Base-by-base conservation (phyloP, 768 basidiomycete species). In the Leucosporidium scottii region DNA sequence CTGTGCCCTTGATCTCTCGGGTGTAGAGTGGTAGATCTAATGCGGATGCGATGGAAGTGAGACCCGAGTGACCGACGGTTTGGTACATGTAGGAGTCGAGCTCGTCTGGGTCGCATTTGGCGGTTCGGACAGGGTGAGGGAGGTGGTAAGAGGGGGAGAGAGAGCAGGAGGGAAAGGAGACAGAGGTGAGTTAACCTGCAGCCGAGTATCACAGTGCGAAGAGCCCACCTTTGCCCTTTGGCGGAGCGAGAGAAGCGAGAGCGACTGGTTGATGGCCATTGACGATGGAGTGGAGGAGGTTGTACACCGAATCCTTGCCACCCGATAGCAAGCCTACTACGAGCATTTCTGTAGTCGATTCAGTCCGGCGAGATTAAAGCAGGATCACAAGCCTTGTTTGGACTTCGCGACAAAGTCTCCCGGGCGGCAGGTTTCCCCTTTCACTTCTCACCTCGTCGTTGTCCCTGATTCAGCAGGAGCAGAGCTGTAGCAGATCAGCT, bases 11-110 rank as follows among this genome's bases (percentile, higher is more conserved):
- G 68, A 99, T 98, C 36, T 90, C 81, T 65, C 84, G 83, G 34
- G 90, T 84, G 80, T 88, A 90, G 15, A 98, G 82, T 13, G 96
- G 96, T 2, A 94, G 85, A 21, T 85, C 87, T 64, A 98, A 81
- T 2, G 94, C 91, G 59, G 82, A 81, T 27, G 92, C 93, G 64
- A 98, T 87, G 60, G 88, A 82, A 59, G 90, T 86, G 66, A 98
- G 87, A 23, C 91, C 91, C 65, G 92, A 90, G 76, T 97, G 93
- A 1, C 93, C 96, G 31, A 99, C 93, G n/a, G 94, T 97, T 78
- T 99, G 96, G 78, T 97, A 99, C 78, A 99, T 82, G 80, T 92
- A 98, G 28, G 93, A 97, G 79, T 99, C 93, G 75, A 98, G 85
- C 81, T 99, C 96, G 82, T 98, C 96, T 34, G 34, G 34, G n/a